A percentile compares a stretch with the other conserved stretches of the same genome.
Conservation (phyloP, 208 protist genomes). For the Acanthamoeba pearcei region DNA sequence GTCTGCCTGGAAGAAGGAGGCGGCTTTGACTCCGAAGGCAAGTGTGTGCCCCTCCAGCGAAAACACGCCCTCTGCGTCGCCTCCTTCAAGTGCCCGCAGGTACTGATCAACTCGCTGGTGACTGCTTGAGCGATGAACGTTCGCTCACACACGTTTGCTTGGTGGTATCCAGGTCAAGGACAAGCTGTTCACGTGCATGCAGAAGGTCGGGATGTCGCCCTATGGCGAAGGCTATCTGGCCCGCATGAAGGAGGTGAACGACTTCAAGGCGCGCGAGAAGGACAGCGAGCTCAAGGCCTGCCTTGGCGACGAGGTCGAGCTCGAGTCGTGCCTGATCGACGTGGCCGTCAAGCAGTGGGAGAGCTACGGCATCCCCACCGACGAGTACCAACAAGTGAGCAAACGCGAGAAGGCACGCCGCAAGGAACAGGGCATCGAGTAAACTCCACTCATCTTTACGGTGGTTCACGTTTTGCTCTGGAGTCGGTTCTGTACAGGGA, state of each 20-base stretch:
- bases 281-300: conserved; percentile 21
- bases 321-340: conserved; percentile 32
- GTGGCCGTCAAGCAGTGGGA: conserved; percentile 52
- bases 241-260: not conserved
- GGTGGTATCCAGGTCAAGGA: conserved; percentile 2
- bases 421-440: conserved; percentile 45
- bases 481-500: not conserved
- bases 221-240: not conserved
- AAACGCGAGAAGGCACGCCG: conserved; percentile 25
- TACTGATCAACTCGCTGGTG: not conserved
- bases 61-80: conserved; percentile 31
- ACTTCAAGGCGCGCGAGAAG: conserved; percentile 29
- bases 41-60: conserved; percentile 15
- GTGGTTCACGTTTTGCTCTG: not conserved
- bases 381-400: conserved; percentile 1
- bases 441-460: not conserved
- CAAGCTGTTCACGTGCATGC: conserved; percentile 48
- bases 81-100: conserved; percentile 49
- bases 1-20: conserved; percentile 20
- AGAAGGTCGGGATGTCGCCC: conserved; percentile 12
- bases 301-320: conserved; percentile 2
- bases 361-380: conserved; percentile 44
- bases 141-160: too few relatives aligned
- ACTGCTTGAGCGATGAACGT: not conserved
- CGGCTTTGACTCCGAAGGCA: not conserved